Evolutionary conservation across 2,329 filamentous ascomycete genomes (phyloP), one percentile per base, ranked within the genome.

Genomic region (Penicillium griseofulvum): DNA sequence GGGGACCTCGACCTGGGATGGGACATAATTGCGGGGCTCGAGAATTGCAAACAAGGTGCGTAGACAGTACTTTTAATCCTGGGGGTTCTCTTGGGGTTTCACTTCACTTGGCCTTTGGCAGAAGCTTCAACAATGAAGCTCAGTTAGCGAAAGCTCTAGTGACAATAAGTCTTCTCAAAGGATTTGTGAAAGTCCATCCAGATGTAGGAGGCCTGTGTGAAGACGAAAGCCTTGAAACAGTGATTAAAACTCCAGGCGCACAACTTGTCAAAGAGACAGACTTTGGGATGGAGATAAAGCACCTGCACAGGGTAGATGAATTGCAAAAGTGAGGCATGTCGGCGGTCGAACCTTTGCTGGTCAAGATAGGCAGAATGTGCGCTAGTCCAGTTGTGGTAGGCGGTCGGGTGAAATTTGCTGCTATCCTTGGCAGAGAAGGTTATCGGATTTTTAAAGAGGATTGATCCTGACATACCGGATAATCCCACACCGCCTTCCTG

Each of bases 1-100:
- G 72, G 74, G 64, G 79, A 80, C 66, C 76, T 73, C 68, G 73
- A 75, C 68, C 71, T 70, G 75, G 76, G 53, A 43, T 54, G 71
- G 60, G 79, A 78, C 80, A 82, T 83, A 38, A 51, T 72, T 61
- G 47, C 66, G 57, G 61, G 56, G 55, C 26, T 38, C 43, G 51
- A 46, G 33, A 22, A 34, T 28, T 31, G 36, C 26, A 34, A 48
- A 44, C 24, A 31, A 52, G 19, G 44, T 16, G 43, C 14, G 31
- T n/a, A 26, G 19, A 31, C 37, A 22, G 29, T 14, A 24, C 17
- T 54, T 12, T 14, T 31, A 8, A 8, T 31, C 12, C 11, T n/a
- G 26, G n/a, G n/a, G n/a, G n/a, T 50, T 31, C 49, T 55, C 29
- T 47, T 49, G 16, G 10, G 3, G n/a, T n/a, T 26, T 44, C 46